Percentiles rank a stretch among this genome's conserved stretches.
These are phyloP conservation scores for Cornus kousa DNA, from an alignment of 148 eudicot species.

Conservation along the genomic window DNA sequence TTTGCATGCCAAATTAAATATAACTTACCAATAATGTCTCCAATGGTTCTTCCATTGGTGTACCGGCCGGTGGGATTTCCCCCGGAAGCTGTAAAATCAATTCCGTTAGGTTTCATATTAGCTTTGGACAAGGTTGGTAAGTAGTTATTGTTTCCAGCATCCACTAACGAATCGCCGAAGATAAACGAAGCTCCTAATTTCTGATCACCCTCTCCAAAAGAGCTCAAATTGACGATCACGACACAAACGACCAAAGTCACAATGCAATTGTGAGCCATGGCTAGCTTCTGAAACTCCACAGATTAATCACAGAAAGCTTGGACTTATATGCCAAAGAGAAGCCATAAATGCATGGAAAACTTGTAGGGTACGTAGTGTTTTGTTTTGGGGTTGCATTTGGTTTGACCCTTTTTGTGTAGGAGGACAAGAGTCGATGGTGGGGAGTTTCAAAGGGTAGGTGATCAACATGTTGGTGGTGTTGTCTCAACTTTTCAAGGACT, in stretches of 20 bases:
- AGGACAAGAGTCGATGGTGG: not conserved
- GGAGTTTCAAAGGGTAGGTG: constrained; percentile 38
- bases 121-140: constrained; percentile 72
- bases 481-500: constrained; percentile 18
- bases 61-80: constrained; percentile 85
- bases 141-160: constrained; percentile 90
- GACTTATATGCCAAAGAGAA: not conserved
- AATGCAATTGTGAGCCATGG: constrained; percentile 3
- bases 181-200: constrained; percentile 70
- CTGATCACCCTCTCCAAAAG: constrained; percentile 23
- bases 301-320: not conserved
- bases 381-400: constrained; percentile 13
- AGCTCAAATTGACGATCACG: constrained; percentile 11
- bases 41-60: constrained; percentile 91
- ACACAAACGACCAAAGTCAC: constrained; percentile 18
- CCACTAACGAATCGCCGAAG: constrained; percentile 90
- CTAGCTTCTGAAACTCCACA: constrained; percentile 18
- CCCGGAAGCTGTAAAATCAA: constrained; percentile 76
- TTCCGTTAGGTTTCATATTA: constrained; percentile 68
- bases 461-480: constrained; percentile 30
- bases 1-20: not conserved
- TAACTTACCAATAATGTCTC: constrained; percentile 58
- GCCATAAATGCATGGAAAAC: constrained; percentile 16
- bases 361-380: constrained; percentile 3
- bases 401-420: constrained; percentile 9